Percentiles rank a stretch among this genome's conserved stretches.
phyloP scores from a whole-genome alignment of 495 filamentous ascomycete genomes.

The Aspergillus bertholletiae region DNA sequence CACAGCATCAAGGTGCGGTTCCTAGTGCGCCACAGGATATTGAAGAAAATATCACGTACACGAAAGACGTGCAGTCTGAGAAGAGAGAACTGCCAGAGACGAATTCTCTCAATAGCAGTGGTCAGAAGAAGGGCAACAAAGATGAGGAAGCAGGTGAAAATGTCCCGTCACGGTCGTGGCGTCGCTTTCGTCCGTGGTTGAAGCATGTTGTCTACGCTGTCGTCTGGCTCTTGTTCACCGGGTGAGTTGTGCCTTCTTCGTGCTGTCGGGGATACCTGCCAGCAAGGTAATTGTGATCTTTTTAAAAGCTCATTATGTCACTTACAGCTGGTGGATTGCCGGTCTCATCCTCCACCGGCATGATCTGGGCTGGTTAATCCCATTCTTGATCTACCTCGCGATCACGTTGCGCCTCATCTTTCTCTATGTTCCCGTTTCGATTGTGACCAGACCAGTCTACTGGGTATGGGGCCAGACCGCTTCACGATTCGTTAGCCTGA shows the following conservation, averaged over 20 bases:
- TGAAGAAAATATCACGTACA: conserved; percentile 46
- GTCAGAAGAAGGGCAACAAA: conserved; percentile 26
- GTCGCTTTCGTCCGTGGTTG: conserved; percentile 23
- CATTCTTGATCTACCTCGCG: conserved; percentile 75
- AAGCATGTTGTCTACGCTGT: conserved; percentile 45
- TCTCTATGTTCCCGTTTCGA: conserved; percentile 64
- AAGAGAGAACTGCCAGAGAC: conserved; percentile 42
- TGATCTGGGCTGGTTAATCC: conserved; percentile 78
- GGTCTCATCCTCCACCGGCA: conserved; percentile 68
- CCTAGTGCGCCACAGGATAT: not conserved
- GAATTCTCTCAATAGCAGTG: conserved; percentile 38
- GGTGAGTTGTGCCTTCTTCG: conserved; percentile 37
- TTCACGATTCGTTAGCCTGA: conserved; percentile 42
- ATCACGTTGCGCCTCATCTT: conserved; percentile 71
- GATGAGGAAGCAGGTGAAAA: conserved; percentile 28
- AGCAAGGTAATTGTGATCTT: not conserved
- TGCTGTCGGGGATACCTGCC: not conserved
- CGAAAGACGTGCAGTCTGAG: conserved; percentile 39
- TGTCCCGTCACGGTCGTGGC: conserved; percentile 14
- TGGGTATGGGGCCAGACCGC: conserved; percentile 64
- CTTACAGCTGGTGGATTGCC: conserved; percentile 80
- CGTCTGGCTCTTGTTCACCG: conserved; percentile 57
- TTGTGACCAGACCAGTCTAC: conserved; percentile 61
- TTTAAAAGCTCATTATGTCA: conserved; percentile 10
- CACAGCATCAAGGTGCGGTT: not conserved